phyloP scores from a whole-genome alignment of 345 rosid genomes.

The Bruguiera parviflora region DNA sequence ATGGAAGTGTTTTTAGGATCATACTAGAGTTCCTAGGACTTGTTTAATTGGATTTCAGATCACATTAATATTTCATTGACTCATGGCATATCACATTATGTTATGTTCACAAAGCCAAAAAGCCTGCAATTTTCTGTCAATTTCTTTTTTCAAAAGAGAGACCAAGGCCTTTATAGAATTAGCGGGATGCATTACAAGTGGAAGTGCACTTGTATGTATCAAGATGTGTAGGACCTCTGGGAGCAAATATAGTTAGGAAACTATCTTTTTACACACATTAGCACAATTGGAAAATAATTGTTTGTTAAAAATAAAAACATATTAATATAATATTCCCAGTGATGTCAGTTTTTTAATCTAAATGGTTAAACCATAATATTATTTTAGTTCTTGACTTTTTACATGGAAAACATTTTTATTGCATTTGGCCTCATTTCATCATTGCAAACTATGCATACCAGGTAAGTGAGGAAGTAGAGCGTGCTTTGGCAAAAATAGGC shows the following conservation, averaged over 20 bases:
- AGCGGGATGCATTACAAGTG: no score
- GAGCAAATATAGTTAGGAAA: no score
- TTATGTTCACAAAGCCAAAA: neutral
- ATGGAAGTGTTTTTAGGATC: neutral
- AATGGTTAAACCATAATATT: neutral
- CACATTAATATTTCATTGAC: neutral
- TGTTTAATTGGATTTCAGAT: neutral
- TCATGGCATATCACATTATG: neutral
- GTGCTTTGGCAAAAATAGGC: slow-evolving; percentile 91
- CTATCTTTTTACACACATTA: no score
- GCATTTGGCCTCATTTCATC: slow-evolving; percentile 1
- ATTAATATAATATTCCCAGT: no score
- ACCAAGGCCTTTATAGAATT: no score
- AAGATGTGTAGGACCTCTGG: no score
- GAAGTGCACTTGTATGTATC: no score
- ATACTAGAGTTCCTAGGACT: neutral
- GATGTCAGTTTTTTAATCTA: no score
- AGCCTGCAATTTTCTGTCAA: neutral
- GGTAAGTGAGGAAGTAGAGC: slow-evolving; percentile 99
- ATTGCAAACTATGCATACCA: slow-evolving; percentile 30
- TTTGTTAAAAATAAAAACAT: no score
- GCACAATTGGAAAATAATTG: no score
- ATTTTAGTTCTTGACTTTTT: neutral
- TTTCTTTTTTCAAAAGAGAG: neutral
- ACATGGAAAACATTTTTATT: neutral